phyloP scores from a whole-genome alignment of 2,329 filamentous ascomycete genomes.

The Talaromyces atroroseus region DNA sequence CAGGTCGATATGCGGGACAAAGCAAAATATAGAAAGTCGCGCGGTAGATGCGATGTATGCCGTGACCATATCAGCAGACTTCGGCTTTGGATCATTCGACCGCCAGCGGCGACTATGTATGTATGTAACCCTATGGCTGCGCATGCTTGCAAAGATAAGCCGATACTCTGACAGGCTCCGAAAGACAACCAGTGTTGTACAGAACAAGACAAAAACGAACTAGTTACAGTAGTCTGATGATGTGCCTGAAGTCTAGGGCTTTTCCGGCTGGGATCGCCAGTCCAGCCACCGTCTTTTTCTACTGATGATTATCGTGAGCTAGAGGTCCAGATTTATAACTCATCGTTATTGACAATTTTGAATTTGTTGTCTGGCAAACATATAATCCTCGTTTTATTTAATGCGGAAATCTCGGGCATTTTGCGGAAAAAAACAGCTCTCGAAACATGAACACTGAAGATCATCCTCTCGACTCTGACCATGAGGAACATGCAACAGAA shows the following conservation, averaged over 20 bases:
- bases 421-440: not conserved
- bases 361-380: not conserved
- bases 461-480: not conserved
- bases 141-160: not conserved
- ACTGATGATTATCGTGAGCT: not conserved
- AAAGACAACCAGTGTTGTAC: not conserved
- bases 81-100: not conserved
- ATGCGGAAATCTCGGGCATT: not conserved
- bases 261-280: not conserved
- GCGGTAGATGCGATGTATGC: no score
- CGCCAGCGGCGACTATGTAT: not conserved
- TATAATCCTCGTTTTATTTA: not conserved
- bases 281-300: no score
- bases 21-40: no score
- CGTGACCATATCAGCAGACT: not conserved
- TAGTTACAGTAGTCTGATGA: not conserved
- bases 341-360: not conserved
- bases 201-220: not conserved
- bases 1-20: no score
- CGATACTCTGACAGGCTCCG: not conserved
- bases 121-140: not conserved
- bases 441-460: not conserved
- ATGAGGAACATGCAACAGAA: slow-evolving; percentile 4
- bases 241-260: not conserved
- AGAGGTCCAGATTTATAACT: not conserved